Conservation (phyloP, 2,329 filamentous ascomycete species). For the Aspergillus sp. region DNA sequence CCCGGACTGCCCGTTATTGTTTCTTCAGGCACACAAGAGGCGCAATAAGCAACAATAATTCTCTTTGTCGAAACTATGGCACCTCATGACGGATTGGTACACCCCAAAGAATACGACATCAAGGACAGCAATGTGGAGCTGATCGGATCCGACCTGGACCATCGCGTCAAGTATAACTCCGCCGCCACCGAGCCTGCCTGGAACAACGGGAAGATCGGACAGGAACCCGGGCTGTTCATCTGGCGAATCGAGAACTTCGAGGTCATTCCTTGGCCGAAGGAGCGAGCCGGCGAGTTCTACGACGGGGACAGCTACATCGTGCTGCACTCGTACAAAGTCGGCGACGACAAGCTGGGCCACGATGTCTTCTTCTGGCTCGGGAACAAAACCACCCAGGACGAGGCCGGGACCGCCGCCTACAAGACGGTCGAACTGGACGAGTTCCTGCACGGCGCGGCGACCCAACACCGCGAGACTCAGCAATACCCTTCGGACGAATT, state of each 20-base stretch:
- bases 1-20: no score
- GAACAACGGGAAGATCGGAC: constrained; percentile 58
- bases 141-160: constrained; percentile 62
- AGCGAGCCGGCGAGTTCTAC: constrained; percentile 59
- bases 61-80: constrained; percentile 45
- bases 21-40: no score
- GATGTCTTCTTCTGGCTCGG: constrained; percentile 72
- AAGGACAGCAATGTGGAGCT: constrained; percentile 67
- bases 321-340: constrained; percentile 57
- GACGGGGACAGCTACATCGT: constrained; percentile 69
- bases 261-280: constrained; percentile 59
- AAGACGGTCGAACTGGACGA: constrained; percentile 70
- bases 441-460: constrained; percentile 60
- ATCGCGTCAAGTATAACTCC: constrained; percentile 66
- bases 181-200: constrained; percentile 65
- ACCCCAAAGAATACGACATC: constrained; percentile 64
- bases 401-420: constrained; percentile 66
- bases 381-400: constrained; percentile 63
- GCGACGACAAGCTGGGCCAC: constrained; percentile 52
- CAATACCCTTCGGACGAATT: constrained; percentile 59
- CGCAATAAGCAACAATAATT: no score
- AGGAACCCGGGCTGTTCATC: constrained; percentile 54
- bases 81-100: constrained; percentile 60
- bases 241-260: constrained; percentile 69
- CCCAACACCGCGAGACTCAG: constrained; percentile 65